Base-by-base conservation (phyloP, 2,329 filamentous ascomycete genomes). In the Botrytis fragariae region DNA sequence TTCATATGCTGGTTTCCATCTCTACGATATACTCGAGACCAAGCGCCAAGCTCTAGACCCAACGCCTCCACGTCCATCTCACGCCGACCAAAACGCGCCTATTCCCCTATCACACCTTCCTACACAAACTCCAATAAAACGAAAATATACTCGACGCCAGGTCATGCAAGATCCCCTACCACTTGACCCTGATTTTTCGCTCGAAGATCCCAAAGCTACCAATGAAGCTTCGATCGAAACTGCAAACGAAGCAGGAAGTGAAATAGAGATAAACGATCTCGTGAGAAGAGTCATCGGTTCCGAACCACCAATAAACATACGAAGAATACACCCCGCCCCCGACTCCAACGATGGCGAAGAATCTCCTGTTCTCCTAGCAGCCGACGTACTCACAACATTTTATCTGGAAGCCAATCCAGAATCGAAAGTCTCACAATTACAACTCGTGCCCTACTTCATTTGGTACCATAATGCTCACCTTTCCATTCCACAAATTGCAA, bases 1-100 rank as follows among this genome's bases (percentile, higher is more conserved):
- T 81, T 92, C 93, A 0, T 98, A 97, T 80, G 94, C 92, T 74
- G 89, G 90, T 61, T 82, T 92, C 18, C 91, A 93, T 72, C 84
- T 98, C 1, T 97, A 89, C 79, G 85, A 93, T 74, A 86, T 87
- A 1, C 84, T 97, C 62, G 91, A 98, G 73, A 83, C 87, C 68
- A 88, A 92, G 78, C 87, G 95, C 25, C 85, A 88, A 77, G 83
- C 84, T 10, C 84, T 97, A 74, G 82, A 88, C 20, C 94, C 94
- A 1, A 86, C 84, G 3, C 95, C 95, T 8, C 92, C 92, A 5
- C 85, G 88, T 10, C 94, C 94, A 0, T 85, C 87, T 25, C 87
- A 89, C 77, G 90, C 88, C 5, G 94, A 97, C 79, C 84, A 90
- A 7, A 86, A 90, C 61, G 78, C 87, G 37, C 90, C 91, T 0